Evolutionary conservation across 2,329 filamentous ascomycete species (phyloP).

Genomic region (Bipolaris zeicola): DNA sequence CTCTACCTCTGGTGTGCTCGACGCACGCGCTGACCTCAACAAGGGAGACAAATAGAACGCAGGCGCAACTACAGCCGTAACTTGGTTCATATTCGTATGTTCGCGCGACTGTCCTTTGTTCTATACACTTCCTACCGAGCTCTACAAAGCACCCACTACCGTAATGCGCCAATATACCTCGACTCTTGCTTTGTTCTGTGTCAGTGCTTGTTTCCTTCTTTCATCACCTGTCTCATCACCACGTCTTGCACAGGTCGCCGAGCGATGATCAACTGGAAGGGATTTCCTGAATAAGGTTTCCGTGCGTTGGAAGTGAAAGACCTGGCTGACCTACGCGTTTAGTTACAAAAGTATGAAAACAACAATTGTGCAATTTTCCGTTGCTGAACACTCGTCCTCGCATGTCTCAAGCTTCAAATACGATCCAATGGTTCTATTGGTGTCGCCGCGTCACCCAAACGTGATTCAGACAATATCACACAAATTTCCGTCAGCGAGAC

Average conservation of each 20-base stretch:
- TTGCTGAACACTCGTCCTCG: neutral
- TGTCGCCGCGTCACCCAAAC: slow-evolving; percentile 17
- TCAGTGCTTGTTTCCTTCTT: slow-evolving; percentile 6
- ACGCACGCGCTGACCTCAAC: slow-evolving; percentile 6
- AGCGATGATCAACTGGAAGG: neutral
- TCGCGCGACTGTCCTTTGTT: slow-evolving; percentile 36
- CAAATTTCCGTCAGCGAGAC: slow-evolving; percentile 30
- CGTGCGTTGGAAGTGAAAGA: neutral
- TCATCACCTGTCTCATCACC: slow-evolving; percentile 17
- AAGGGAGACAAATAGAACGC: slow-evolving; percentile 31
- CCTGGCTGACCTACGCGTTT: neutral
- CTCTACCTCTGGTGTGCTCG: slow-evolving; percentile 1
- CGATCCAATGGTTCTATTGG: slow-evolving; percentile 14
- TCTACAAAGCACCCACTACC: slow-evolving; percentile 17
- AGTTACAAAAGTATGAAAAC: slow-evolving; percentile 4
- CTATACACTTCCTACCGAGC: slow-evolving; percentile 20
- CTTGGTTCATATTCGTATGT: slow-evolving; percentile 7
- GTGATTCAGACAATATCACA: slow-evolving; percentile 32
- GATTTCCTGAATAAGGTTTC: slow-evolving; percentile 2
- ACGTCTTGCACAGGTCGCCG: neutral
- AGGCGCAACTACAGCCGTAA: slow-evolving; percentile 8
- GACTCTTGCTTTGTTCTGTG: slow-evolving; percentile 21
- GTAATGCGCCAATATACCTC: slow-evolving; percentile 11
- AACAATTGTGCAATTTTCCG: slow-evolving; percentile 6
- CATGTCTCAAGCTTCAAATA: slow-evolving; percentile 15